phyloP scores from a whole-genome alignment of 257 asterid genomes.

The Plantago major region DNA sequence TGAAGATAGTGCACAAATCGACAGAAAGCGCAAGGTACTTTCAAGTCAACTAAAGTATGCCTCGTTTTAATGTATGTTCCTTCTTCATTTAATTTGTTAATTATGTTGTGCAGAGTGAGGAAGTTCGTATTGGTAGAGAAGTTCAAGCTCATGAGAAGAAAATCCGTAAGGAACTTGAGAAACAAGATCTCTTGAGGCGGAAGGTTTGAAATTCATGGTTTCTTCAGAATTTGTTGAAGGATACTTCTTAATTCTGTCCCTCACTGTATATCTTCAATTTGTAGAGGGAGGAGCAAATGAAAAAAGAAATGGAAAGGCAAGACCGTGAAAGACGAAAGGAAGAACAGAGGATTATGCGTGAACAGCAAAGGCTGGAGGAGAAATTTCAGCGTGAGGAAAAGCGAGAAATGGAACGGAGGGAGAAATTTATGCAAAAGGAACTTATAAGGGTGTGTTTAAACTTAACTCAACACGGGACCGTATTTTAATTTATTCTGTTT shows the following conservation, averaged over 20 bases:
- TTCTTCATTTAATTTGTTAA: conserved; percentile 16
- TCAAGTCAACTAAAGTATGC: conserved; percentile 12
- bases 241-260: conserved; percentile 23
- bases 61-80: neutral
- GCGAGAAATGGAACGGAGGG: conserved; percentile 98
- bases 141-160: conserved; percentile 73
- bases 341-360: conserved; percentile 73
- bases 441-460: conserved; percentile 53
- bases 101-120: conserved; percentile 53
- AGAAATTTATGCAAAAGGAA: conserved; percentile 86
- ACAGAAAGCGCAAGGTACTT: conserved; percentile 66
- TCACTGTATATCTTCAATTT: neutral
- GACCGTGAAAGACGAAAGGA: conserved; percentile 91
- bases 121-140: conserved; percentile 62
- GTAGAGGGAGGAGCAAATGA: conserved; percentile 92
- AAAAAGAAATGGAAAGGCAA: conserved; percentile 89
- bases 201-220: conserved; percentile 46
- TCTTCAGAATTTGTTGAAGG: neutral
- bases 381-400: conserved; percentile 90
- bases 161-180: conserved; percentile 78
- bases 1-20: conserved; percentile 34
- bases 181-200: conserved; percentile 68
- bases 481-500: neutral
- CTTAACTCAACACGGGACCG: neutral
- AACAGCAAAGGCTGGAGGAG: conserved; percentile 86